Percentiles rank a stretch among this genome's conserved stretches.
Conservation (phyloP, 2,329 filamentous ascomycete species). For the Apiospora rasikravindrae region DNA sequence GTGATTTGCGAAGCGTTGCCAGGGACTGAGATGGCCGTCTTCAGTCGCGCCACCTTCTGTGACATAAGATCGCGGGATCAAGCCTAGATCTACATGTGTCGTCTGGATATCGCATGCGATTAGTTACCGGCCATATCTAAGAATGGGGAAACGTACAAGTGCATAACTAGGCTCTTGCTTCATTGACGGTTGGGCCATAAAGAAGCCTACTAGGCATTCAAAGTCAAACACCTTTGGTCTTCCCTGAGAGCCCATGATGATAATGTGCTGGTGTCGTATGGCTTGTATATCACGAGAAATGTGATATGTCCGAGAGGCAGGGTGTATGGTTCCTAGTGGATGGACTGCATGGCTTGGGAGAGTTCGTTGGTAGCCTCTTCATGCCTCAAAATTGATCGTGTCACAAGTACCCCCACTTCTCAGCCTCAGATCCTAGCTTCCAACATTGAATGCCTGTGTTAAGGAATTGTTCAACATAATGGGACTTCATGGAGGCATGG, state of each 20-base stretch:
- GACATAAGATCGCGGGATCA: slow-evolving; percentile 4
- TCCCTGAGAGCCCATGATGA: not conserved
- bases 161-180: not conserved
- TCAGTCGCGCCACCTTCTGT: not conserved
- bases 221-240: not conserved
- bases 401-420: not conserved
- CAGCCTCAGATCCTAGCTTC: not conserved
- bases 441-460: not conserved
- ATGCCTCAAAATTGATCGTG: not conserved
- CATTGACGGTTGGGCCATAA: slow-evolving; percentile 12
- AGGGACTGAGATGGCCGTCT: not conserved
- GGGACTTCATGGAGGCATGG: not conserved
- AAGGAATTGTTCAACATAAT: not conserved
- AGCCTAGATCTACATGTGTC: slow-evolving; percentile 4
- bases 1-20: slow-evolving; percentile 21
- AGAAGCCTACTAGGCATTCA: slow-evolving; percentile 17
- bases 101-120: not conserved
- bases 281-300: not conserved
- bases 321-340: not conserved
- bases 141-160: not conserved
- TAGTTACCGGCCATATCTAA: not conserved
- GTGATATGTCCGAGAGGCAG: not conserved
- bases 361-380: not conserved
- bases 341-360: not conserved
- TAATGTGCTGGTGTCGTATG: not conserved